Evolutionary conservation across 1,284 basidiomycete species (phyloP), one percentile per base, ranked within the genome.

Genomic region (Marasmius fiardii): DNA sequence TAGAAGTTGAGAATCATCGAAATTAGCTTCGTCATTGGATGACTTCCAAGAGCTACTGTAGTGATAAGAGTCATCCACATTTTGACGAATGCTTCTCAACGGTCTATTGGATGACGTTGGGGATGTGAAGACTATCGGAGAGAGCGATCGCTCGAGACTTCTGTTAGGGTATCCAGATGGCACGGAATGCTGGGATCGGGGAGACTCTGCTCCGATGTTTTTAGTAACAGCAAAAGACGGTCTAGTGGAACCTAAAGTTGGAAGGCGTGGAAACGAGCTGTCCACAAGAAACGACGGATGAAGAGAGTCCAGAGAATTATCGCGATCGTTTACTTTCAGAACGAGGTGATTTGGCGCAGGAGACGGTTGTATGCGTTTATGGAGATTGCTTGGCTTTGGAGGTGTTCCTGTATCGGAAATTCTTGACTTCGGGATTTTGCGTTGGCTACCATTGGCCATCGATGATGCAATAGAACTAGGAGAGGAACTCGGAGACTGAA

Each of bases 41-140:
- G 67, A 67, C 2, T 61, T 62, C 47, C 47, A 49, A 26, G 62
- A 65, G 54, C 52, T 58, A 39, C 52, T 62, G 39, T 60, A 61
- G 21, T 65, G 63, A 44, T 63, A 60, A 4, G 66, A 63, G 53
- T 62, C 64, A 43, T 51, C 21, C 14, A 6, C 16, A 24, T 51
- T 31, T 31, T 16, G 24, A 39, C 54, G 45, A n/a, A 37, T 20
- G 28, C 31, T 47, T 16, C 51, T 31, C 28, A 4, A 49, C 34
- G 58, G 52, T 23, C 53, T 57, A 47, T 59, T 59, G 37, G 68
- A 70, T 5, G 66, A 66, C 14, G 66, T 61, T n/a, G 69, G 70
- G 8, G 69, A 72, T 14, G 66, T 58, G 55, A 71, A 71, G n/a
- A 67, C 56, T 20, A 70, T 68, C 10, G 69, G 65, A 8, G 70